These are phyloP conservation scores for Ceratocystis colombiana DNA, from an alignment of 2,329 filamentous ascomycete species.

Conservation along the genomic window DNA sequence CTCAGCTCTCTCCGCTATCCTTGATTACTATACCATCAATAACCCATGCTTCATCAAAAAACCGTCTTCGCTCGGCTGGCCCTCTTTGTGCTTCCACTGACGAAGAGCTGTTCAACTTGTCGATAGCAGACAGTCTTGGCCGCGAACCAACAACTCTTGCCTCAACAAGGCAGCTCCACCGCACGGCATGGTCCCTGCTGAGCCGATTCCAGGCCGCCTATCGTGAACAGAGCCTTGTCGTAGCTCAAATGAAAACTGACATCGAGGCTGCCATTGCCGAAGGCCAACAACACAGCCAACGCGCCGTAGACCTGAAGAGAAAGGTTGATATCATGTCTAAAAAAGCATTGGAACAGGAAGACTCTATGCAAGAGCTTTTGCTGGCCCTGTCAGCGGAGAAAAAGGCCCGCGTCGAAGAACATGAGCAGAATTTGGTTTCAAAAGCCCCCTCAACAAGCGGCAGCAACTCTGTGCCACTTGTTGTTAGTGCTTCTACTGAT, in stretches of 20 bases:
- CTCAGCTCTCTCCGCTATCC: constrained; percentile 30
- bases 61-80: constrained; percentile 9
- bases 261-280: constrained; percentile 46
- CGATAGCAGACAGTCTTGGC: constrained; percentile 45
- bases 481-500: neutral
- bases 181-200: constrained; percentile 46
- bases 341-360: constrained; percentile 45
- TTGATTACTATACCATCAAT: constrained; percentile 38
- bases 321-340: constrained; percentile 52
- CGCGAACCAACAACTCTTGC: constrained; percentile 20
- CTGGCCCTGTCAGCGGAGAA: constrained; percentile 45
- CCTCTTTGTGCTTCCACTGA: constrained; percentile 30
- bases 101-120: constrained; percentile 47
- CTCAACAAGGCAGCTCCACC: constrained; percentile 22
- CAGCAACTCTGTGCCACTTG: neutral
- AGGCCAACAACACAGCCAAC: constrained; percentile 44
- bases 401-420: constrained; percentile 37
- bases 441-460: neutral
- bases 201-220: constrained; percentile 50
- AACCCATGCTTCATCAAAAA: constrained; percentile 20
- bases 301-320: constrained; percentile 45
- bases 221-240: constrained; percentile 41
- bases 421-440: constrained; percentile 24
- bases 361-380: constrained; percentile 41
- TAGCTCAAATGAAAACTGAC: constrained; percentile 45